phyloP scores from a whole-genome alignment of 352 stramenopile species.

The Phytophthora syringae region DNA sequence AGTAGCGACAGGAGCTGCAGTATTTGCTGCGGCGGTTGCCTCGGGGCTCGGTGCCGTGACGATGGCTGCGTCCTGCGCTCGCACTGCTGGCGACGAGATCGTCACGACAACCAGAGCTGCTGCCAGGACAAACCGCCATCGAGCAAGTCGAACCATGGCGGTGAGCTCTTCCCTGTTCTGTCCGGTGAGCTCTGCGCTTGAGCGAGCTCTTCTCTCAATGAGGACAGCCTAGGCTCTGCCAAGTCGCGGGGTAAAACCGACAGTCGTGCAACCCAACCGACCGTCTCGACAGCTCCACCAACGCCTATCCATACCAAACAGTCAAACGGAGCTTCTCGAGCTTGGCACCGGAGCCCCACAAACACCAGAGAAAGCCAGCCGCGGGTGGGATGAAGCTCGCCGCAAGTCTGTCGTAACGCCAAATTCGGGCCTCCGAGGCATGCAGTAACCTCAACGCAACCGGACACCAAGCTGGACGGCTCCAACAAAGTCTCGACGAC shows the following conservation, averaged over 20 bases:
- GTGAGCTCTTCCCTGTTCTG: not conserved
- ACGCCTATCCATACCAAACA: slow-evolving; percentile 19
- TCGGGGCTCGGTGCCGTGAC: slow-evolving; percentile 16
- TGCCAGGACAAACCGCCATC: slow-evolving; percentile 18
- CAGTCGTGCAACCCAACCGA: slow-evolving; percentile 1
- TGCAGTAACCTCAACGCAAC: slow-evolving; percentile 34
- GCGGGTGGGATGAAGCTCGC: slow-evolving; percentile 28
- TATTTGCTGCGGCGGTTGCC: not conserved
- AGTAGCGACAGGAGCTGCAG: not conserved
- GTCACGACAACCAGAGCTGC: slow-evolving; percentile 12
- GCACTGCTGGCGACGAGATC: slow-evolving; percentile 13
- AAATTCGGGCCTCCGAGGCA: slow-evolving; percentile 9
- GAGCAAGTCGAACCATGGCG: slow-evolving; percentile 26
- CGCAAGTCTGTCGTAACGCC: slow-evolving; percentile 31
- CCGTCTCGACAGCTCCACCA: slow-evolving; percentile 7
- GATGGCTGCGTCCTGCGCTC: slow-evolving; percentile 24
- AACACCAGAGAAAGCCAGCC: slow-evolving; percentile 41
- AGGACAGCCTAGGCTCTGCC: not conserved
- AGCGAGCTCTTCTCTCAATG: slow-evolving; percentile 10
- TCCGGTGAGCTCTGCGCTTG: not conserved
- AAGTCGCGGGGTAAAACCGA: slow-evolving; percentile 18
- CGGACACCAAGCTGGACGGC: slow-evolving; percentile 14
- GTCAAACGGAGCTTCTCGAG: slow-evolving; percentile 15
- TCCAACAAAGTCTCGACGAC: slow-evolving; percentile 16
- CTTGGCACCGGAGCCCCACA: slow-evolving; percentile 19